Evolutionary conservation across 805 yeast species (phyloP).

Genomic region (Teunomyces stri): DNA sequence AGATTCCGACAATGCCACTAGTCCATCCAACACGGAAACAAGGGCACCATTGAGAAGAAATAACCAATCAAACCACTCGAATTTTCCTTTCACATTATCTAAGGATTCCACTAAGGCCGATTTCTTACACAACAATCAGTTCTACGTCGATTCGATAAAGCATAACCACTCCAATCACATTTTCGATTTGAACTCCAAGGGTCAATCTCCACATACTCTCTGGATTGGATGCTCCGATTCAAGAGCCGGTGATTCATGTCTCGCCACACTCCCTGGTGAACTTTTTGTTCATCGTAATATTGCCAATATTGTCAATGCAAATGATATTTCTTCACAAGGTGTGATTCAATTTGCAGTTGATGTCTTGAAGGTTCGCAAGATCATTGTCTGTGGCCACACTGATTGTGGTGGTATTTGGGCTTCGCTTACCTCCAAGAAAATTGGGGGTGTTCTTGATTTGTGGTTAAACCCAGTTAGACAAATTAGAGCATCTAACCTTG

Average conservation of each 20-base stretch:
- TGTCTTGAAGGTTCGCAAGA: slow-evolving; percentile 73
- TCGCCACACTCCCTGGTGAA: slow-evolving; percentile 85
- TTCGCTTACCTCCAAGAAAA: slow-evolving; percentile 58
- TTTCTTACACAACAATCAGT: slow-evolving; percentile 46
- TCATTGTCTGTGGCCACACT: slow-evolving; percentile 89
- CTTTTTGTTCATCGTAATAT: slow-evolving; percentile 85
- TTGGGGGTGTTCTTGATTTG: slow-evolving; percentile 68
- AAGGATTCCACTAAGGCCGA: slow-evolving; percentile 50
- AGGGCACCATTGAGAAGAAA: slow-evolving; percentile 3
- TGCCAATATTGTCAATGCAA: slow-evolving; percentile 71
- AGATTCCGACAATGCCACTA: slow-evolving; percentile 28
- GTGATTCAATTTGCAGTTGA: slow-evolving; percentile 87
- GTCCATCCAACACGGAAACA: not conserved
- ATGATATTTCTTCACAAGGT: slow-evolving; percentile 71
- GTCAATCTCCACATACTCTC: slow-evolving; percentile 89
- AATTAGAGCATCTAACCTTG: slow-evolving; percentile 59
- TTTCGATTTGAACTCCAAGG: slow-evolving; percentile 65
- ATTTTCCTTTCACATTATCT: slow-evolving; percentile 46
- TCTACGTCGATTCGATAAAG: slow-evolving; percentile 45
- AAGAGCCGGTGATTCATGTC: slow-evolving; percentile 76
- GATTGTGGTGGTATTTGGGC: slow-evolving; percentile 95
- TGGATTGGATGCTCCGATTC: slow-evolving; percentile 97
- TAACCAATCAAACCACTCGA: slow-evolving; percentile 9
- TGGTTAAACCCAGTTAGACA: slow-evolving; percentile 72
- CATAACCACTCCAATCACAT: slow-evolving; percentile 51